phyloP scores from a whole-genome alignment of 83 land plant genomes.

The Picea abies region DNA sequence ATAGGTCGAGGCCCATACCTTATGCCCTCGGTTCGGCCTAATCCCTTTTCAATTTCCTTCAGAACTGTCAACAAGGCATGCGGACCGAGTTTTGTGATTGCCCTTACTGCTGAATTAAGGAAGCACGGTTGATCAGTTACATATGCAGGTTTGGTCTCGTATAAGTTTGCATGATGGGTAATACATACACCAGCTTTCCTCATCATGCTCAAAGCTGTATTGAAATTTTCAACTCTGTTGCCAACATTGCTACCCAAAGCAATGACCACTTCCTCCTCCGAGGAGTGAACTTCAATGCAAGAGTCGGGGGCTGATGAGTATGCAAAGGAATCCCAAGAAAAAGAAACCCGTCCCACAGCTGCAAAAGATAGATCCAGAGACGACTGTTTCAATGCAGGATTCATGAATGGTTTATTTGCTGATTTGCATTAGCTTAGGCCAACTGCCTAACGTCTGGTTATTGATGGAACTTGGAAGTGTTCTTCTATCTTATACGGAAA shows the following conservation, averaged over 20 bases:
- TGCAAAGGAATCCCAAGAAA: too few species aligned
- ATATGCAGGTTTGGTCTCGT: conserved; percentile 87
- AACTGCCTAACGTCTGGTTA: too few species aligned
- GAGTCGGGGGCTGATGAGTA: too few species aligned
- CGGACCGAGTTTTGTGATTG: conserved; percentile 74
- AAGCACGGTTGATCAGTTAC: conserved; percentile 89
- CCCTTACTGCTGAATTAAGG: conserved; percentile 92
- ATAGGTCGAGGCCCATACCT: conserved; percentile 98
- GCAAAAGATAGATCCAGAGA: too few species aligned
- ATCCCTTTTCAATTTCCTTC: conserved; percentile 78
- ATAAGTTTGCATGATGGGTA: conserved; percentile 75
- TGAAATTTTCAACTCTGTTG: conserved; percentile 66
- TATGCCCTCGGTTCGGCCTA: conserved; percentile 86
- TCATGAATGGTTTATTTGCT: too few species aligned
- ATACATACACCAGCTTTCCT: conserved; percentile 58
- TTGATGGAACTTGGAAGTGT: too few species aligned
- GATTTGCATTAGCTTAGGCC: too few species aligned
- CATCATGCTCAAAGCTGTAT: conserved; percentile 76
- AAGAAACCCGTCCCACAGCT: too few species aligned
- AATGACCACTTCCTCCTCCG: conserved; percentile 86
- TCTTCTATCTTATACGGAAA: too few species aligned
- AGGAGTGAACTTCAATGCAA: conserved; percentile 11
- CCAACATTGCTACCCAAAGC: conserved; percentile 96
- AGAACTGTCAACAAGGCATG: conserved; percentile 64
- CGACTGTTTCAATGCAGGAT: too few species aligned